These are phyloP conservation scores for Asterophora lycoperdoides DNA, from an alignment of 768 basidiomycete genomes.

Conservation along the genomic window DNA sequence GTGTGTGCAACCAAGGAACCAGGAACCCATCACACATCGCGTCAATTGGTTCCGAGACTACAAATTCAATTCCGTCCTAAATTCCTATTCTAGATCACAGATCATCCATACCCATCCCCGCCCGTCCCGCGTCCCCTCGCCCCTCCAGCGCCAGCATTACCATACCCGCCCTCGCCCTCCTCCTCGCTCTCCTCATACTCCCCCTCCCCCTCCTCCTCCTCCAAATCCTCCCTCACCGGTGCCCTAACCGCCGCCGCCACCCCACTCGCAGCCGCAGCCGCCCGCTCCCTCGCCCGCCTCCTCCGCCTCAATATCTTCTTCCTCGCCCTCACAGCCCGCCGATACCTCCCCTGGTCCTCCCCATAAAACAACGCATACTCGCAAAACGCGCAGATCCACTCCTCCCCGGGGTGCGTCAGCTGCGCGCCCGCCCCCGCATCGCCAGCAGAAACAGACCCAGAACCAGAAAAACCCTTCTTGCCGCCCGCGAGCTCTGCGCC, in stretches of 20 bases:
- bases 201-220: constrained; percentile 4
- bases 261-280: constrained; percentile 44
- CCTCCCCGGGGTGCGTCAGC: constrained; percentile 63
- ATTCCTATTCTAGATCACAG: background rate
- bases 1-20: too few relatives aligned
- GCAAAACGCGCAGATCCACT: constrained; percentile 94
- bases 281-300: constrained; percentile 67
- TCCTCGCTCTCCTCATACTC: background rate
- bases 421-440: constrained; percentile 15
- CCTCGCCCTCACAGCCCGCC: constrained; percentile 61
- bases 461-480: too few relatives aligned
- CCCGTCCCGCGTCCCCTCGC: background rate
- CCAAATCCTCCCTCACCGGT: constrained; percentile 23
- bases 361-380: constrained; percentile 92
- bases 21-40: too few relatives aligned
- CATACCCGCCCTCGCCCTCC: background rate
- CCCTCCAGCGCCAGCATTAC: background rate
- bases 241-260: constrained; percentile 16
- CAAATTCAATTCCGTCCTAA: background rate
- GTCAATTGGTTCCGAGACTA: background rate
- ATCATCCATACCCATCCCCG: constrained; percentile 6
- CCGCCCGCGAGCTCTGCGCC: constrained; percentile 55
- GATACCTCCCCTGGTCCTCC: constrained; percentile 56
- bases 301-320: constrained; percentile 75
- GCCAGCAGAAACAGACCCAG: too few relatives aligned